Percentiles rank a stretch among this genome's conserved stretches.
Evolutionary conservation across 352 stramenopile species (phyloP).

Genomic region (Elongisporangium senticosum): DNA sequence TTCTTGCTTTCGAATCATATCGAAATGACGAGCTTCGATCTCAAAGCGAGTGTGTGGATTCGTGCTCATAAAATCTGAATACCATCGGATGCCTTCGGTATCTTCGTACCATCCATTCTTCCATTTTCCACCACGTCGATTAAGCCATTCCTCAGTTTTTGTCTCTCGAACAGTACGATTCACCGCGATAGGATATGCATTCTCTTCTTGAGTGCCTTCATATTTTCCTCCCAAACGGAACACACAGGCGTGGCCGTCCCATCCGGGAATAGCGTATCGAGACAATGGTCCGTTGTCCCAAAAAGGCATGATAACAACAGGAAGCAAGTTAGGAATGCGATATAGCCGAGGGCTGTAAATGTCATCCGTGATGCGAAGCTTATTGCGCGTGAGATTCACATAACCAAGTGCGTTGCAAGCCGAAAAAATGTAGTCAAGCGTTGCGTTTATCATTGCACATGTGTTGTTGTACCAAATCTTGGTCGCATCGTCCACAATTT

Average conservation of each 20-base stretch:
- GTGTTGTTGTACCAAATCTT: neutral
- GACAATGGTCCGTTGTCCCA: neutral
- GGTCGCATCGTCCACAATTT: too few species aligned
- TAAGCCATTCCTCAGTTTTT: neutral
- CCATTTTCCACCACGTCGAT: conserved; percentile 1
- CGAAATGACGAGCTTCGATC: conserved; percentile 13
- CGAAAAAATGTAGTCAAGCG: conserved; percentile 15
- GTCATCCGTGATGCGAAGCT: conserved; percentile 19
- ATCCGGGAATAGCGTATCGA: neutral
- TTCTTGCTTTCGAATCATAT: conserved; percentile 1
- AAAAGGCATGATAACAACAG: conserved; percentile 2
- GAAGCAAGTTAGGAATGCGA: conserved; percentile 1
- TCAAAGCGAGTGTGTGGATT: conserved; percentile 9
- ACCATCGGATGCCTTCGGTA: neutral
- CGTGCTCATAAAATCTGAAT: conserved; percentile 12
- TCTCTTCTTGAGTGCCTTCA: neutral
- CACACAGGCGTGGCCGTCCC: conserved; percentile 5
- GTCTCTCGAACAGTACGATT: neutral
- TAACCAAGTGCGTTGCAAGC: conserved; percentile 23
- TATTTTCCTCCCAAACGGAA: conserved; percentile 2
- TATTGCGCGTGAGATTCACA: conserved; percentile 3
- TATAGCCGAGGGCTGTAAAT: conserved; percentile 14
- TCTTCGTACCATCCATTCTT: conserved; percentile 10
- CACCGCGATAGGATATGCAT: neutral
- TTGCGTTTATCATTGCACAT: conserved; percentile 19